phyloP scores from a whole-genome alignment of 305 asterid genomes.

The Fraxinus velutina region DNA sequence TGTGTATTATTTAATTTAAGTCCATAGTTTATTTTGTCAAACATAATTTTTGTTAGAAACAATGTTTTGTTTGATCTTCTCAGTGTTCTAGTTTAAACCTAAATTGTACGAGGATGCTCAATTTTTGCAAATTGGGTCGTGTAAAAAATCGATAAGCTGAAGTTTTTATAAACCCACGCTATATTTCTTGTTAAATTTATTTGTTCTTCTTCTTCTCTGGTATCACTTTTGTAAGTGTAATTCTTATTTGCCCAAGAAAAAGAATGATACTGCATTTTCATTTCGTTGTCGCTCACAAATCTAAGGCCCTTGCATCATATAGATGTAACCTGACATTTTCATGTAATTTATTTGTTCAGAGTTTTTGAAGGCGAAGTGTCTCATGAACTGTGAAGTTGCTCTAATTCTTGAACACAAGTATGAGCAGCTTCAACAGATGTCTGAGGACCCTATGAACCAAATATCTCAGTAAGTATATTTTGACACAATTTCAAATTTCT shows the following conservation, averaged over 20 bases:
- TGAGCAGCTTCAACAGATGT: slow-evolving; percentile 91
- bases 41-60: neutral
- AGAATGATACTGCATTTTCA: neutral
- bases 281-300: neutral
- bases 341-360: slow-evolving; percentile 35
- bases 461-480: slow-evolving; percentile 67
- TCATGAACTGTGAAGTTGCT: slow-evolving; percentile 90
- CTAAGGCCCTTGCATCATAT: neutral
- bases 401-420: slow-evolving; percentile 82
- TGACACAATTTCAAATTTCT: neutral
- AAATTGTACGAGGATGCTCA: neutral
- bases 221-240: neutral
- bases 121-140: neutral
- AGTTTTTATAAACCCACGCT: neutral
- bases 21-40: neutral
- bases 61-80: neutral
- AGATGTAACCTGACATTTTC: neutral
- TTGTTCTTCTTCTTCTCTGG: neutral
- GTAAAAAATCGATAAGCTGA: neutral
- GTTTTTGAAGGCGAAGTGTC: slow-evolving; percentile 87
- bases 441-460: slow-evolving; percentile 83
- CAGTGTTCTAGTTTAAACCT: neutral
- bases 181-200: neutral
- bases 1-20: neutral
- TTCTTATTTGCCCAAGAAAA: neutral